These are phyloP conservation scores for Mucor sp. DNA, from an alignment of 371 early-diverging fungal genomes.

Conservation along the genomic window DNA sequence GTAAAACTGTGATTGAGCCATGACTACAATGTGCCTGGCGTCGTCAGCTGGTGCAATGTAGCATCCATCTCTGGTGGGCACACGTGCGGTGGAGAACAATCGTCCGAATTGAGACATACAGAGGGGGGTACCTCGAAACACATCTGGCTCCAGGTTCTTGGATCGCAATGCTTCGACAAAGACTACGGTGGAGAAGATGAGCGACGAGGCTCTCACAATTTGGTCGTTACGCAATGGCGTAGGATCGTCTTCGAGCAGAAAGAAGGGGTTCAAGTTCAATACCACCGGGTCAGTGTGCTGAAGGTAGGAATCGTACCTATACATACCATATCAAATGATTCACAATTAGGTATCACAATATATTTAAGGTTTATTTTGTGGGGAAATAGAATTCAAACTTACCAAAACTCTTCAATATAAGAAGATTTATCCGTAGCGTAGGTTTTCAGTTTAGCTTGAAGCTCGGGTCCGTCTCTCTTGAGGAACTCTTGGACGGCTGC, in stretches of 20 bases:
- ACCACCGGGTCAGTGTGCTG: conserved; percentile 51
- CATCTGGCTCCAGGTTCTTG: conserved; percentile 64
- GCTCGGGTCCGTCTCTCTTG: conserved; percentile 67
- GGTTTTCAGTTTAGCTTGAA: conserved; percentile 77
- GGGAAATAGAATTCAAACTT: conserved; percentile 16
- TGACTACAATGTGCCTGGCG: conserved; percentile 64
- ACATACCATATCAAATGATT: conserved; percentile 13
- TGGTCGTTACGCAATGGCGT: conserved; percentile 55
- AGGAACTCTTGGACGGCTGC: conserved; percentile 70
- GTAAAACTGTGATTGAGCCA: conserved; percentile 66
- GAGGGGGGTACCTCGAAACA: conserved; percentile 64
- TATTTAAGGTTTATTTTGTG: conserved; percentile 12
- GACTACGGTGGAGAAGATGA: conserved; percentile 56
- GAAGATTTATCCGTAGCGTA: conserved; percentile 60
- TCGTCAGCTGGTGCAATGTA: conserved; percentile 49
- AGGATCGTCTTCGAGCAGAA: conserved; percentile 56
- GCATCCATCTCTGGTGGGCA: conserved; percentile 59
- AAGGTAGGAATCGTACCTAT: conserved; percentile 57
- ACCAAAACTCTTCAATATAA: conserved; percentile 62
- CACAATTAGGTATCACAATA: background rate
- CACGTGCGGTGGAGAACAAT: conserved; percentile 63
- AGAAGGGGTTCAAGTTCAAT: conserved; percentile 56
- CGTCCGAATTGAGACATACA: conserved; percentile 71
- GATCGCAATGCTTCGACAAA: conserved; percentile 50
- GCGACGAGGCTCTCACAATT: conserved; percentile 51